Base-by-base conservation (phyloP, 371 early-diverging fungal genomes). In the Mortierella sp. region DNA sequence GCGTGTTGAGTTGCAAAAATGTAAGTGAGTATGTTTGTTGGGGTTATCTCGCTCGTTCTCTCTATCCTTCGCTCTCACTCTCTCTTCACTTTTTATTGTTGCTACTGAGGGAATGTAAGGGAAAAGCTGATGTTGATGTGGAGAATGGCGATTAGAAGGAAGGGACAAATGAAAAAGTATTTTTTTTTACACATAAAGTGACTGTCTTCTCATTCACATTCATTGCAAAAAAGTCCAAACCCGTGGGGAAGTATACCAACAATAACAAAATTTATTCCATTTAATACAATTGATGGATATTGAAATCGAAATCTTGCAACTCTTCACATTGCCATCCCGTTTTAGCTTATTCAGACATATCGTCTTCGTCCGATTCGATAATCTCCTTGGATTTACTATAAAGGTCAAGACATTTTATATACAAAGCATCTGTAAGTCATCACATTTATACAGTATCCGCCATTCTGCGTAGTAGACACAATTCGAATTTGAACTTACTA, bases 341-440 rank as follows among this genome's bases (percentile, higher is more conserved):
- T 26, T 17, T n/a, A 42, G 40, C 57, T 61, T 64, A 79, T 23
- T 79, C 80, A 0, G 80, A 79, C 58, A 70, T 45, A 5, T 80
- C 79, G 28, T 76, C 72, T 8, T 74, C 81, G 29, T 79, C 80
- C 3, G 81, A 80, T 0, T 80, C 81, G 40, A 80, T 71, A 23
- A 57, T 80, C 61, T 80, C 81, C 61, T 74, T 80, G 23, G 81
- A 80, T 57, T 80, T 80, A 68, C 81, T 80, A 60, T 23, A 37
- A n/a, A 29, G 10, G 32, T 69, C 56, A 8, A 40, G 2, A 29
- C 49, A 19, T 32, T 26, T 17, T 2, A 28, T 28, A 53, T 9
- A 56, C n/a, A 28, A 31, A 51, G 40, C 0, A 37, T 17, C 43
- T 35, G 35, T 35, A 3, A 35, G 35, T 35, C 35, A 35, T 10